Evolutionary conservation across 2,329 filamentous ascomycete genomes (phyloP), one percentile per base, ranked within the genome.

Genomic region (Fusarium nodosum): DNA sequence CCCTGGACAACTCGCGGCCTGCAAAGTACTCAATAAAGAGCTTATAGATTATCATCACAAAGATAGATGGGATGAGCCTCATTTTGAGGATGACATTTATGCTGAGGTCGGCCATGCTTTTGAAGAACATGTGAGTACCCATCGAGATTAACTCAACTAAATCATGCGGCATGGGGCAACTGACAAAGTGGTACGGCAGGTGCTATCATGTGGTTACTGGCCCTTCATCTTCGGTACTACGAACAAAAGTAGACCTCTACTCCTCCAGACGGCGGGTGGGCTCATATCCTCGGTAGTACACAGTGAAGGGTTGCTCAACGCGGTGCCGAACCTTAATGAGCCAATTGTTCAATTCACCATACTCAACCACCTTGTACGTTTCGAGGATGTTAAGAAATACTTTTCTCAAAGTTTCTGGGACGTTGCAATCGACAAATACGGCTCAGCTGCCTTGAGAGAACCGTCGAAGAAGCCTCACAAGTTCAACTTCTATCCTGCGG

Each of bases 351-450:
- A 56, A 13, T 26, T 42, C 16, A 51, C 60, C 10, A 26, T 24
- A 22, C 53, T 66, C 44, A 52, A 16, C 12, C 62, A 70, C 20
- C 74, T 60, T 28, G 30, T 66, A 5, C 66, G 62, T 13, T 52
- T 71, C 22, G 56, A 58, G 3, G 62, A 69, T 10, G 42, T 68
- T 2, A 44, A 61, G 8, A 67, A 66, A 12, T 57, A 69, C 36
- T 78, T 77, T 50, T 66, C 48, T 0, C 54, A 72, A 12, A 62
- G 60, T 10, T 78, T 76, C 59, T 78, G 77, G 77, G 44, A 68
- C 18, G 62, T 54, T 13, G 56, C 69, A 10, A 57, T 78, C 2
- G 26, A 24, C 3, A 75, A 66, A 24, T 77, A 72, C 31, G 76
- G 77, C 12, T 53, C 64, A 20, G 59, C 69, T 3, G 72, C 75